Evolutionary conservation across 1,139 yeast species (phyloP), one percentile per base, ranked within the genome.

Genomic region (Wickerhamomyces sp.): DNA sequence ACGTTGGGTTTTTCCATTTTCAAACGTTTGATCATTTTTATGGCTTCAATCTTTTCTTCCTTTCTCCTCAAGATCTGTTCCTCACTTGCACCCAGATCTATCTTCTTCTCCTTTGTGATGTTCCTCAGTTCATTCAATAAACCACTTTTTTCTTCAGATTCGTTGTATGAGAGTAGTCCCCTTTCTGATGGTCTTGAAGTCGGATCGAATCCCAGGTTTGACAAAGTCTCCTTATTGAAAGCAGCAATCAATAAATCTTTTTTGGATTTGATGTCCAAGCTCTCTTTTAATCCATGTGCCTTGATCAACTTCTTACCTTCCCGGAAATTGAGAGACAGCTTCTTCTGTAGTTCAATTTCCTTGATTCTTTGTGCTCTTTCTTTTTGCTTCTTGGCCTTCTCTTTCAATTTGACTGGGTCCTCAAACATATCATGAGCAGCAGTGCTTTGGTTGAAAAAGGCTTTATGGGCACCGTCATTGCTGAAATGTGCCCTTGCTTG

Each of bases 161-260:
- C 46, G 23, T 47, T 44, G 10, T 38, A 18, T n/a, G 55, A 46
- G 13, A 55, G 37, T 26, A 50, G 10, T 32, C 57, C 56, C 45
- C 46, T 46, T 40, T 54, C 47, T 51, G 45, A 27, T 49, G 63
- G 37, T 45, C 51, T 35, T 47, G 60, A 44, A 52, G 79, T 73
- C 2, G 83, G 82, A 58, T 78, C 81, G 56, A 73, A 77, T 2
- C 84, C 83, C 35, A 77, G 62, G 32, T 66, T 63, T 26, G 66
- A 64, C 27, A 77, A 57, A 46, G 73, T 63, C 7, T 68, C 65
- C 41, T 65, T 61, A 14, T 71, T 64, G 46, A 72, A 67, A 6
- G 75, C 72, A 11, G 62, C 60, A 40, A 60, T 59, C 23, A 67
- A 55, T 36, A 64, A 51, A 29, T 51, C 50, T 50, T 60, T 48